Evolutionary conservation across 2,329 filamentous ascomycete species (phyloP).

Genomic region (Chalaropsis thielavioides): DNA sequence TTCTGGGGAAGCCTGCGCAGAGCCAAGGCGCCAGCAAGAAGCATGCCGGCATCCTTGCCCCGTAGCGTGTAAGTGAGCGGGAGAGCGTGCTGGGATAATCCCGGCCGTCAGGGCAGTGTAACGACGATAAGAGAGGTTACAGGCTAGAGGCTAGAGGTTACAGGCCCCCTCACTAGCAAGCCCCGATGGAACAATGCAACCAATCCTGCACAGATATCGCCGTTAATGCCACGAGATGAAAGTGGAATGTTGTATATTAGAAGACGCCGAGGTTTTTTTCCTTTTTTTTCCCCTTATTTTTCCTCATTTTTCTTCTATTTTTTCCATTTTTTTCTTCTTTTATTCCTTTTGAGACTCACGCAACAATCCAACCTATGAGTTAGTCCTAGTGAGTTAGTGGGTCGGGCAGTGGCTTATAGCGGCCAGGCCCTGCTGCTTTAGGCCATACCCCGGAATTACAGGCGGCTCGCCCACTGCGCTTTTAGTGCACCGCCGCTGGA

Average conservation of each 20-base stretch:
- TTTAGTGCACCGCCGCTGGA: too few species aligned
- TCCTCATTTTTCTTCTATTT: too few species aligned
- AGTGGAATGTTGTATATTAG: too few species aligned
- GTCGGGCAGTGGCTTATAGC: too few species aligned
- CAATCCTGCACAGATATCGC: background rate
- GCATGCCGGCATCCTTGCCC: too few species aligned
- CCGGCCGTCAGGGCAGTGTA: background rate
- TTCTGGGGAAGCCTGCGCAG: too few species aligned
- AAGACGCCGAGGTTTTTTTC: background rate
- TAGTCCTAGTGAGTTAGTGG: too few species aligned
- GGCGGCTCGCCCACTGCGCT: too few species aligned
- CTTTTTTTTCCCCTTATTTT: background rate
- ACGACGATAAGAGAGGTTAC: background rate
- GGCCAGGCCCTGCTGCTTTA: background rate
- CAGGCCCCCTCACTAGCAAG: background rate
- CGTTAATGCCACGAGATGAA: background rate
- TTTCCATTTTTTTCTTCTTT: too few species aligned
- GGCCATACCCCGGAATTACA: background rate
- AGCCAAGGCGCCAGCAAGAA: too few species aligned
- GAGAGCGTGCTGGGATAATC: background rate
- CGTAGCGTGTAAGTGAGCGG: background rate
- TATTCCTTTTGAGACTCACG: background rate
- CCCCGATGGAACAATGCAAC: too few species aligned
- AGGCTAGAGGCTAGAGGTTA: background rate
- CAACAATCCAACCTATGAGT: too few species aligned